Conservation (phyloP, 129 eudicot genomes). For the Chrysanthemum lavandulifolium region DNA sequence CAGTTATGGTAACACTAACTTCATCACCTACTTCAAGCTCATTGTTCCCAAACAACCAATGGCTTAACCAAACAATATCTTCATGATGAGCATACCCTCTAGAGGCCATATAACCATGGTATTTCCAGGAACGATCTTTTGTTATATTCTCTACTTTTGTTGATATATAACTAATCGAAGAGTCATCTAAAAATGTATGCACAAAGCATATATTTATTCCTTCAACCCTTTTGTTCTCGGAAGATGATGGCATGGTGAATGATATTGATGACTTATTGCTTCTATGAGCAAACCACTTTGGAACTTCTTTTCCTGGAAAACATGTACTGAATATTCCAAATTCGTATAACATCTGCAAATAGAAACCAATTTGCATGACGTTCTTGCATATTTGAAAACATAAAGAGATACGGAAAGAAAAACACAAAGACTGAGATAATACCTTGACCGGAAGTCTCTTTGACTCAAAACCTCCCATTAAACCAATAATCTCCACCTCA, state of each 20-base stretch:
- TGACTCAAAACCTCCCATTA: too few relatives aligned
- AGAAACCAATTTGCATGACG: not conserved
- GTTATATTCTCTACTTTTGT: not conserved
- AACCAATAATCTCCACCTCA: not conserved
- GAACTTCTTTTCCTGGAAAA: conserved; percentile 17
- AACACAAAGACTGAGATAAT: not conserved
- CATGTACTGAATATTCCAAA: conserved; percentile 18
- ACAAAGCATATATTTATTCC: not conserved
- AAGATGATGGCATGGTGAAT: not conserved
- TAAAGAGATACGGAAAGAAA: not conserved
- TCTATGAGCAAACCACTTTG: not conserved
- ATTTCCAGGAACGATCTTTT: not conserved
- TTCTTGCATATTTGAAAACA: not conserved
- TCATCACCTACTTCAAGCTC: conserved; percentile 24
- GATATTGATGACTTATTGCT: not conserved
- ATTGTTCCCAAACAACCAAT: conserved; percentile 23
- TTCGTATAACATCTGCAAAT: conserved; percentile 1
- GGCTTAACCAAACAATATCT: conserved; percentile 29
- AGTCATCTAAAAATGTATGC: not conserved
- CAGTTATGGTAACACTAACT: not conserved
- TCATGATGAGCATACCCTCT: conserved; percentile 7
- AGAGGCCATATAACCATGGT: not conserved
- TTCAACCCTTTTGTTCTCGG: not conserved
- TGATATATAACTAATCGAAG: not conserved
- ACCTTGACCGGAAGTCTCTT: not conserved